Base-by-base conservation (phyloP, 306 rosid species). In the Vigna mungo region DNA sequence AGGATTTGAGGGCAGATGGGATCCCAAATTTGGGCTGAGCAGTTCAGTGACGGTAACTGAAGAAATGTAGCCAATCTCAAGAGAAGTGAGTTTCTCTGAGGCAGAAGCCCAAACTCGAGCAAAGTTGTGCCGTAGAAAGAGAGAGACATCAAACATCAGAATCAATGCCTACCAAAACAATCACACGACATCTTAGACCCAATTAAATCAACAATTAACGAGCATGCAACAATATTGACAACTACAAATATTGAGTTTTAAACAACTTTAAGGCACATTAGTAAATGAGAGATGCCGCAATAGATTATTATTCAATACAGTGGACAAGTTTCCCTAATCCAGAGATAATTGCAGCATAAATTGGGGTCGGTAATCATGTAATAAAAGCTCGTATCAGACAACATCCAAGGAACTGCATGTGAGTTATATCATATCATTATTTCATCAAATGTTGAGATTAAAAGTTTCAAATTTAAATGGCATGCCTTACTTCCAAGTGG, bases 121-220 rank as follows among this genome's bases (percentile, higher is more conserved):
- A 71, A 88, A 87, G 76, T 95, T 86, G 72, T 86, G 93, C 67
- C 87, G 92, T 25, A 83, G 90, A 54, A 90, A 90, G 75, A 87
- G 86, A 3, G 97, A 95, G 81, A 89, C 96, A 39, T 92, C 97
- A 80, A 90, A 89, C 98, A 95, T 90, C 90, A 92, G 86, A 85
- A 84, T 56, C 83, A 95, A 69, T 47, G 82, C 91, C 98, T 95
- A 78, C 61, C 74, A 86, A 86, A 71, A 73, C 20, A 48, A 72
- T 47, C 70, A 67, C 51, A 34, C 53, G 7, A 23, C n/a, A 64
- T 15, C 71, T 85, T 30, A 87, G 87, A 85, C 70, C 14, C 34
- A 55, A 79, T 16, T 63, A 70, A 70, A 44, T 20, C 47, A 52
- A 67, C 3, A 78, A 53, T 71, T 41, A 81, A 36, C 12, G 73